These are phyloP conservation scores for Xerocomus brunneocitrinus DNA, from an alignment of 768 basidiomycete genomes.

Conservation along the genomic window DNA sequence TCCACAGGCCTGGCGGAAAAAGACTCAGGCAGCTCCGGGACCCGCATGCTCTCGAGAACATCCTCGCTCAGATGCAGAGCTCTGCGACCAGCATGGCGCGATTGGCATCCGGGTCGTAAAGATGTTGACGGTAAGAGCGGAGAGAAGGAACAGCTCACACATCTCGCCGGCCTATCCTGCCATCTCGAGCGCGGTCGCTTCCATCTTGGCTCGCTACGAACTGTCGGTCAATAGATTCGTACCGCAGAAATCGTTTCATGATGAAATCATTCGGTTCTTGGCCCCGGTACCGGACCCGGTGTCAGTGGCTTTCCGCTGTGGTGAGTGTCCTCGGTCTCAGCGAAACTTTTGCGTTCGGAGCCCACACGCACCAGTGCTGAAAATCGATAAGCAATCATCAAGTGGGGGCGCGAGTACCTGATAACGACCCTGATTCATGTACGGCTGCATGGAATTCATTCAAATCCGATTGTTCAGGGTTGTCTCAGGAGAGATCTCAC, in stretches of 20 bases:
- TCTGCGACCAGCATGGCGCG: background rate
- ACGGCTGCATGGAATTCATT: constrained; percentile 18
- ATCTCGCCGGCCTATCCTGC: constrained; percentile 5
- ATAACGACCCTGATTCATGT: constrained; percentile 26
- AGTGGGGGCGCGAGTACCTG: constrained; percentile 16
- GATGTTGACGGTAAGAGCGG: constrained; percentile 11
- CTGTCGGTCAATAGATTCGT: constrained; percentile 2
- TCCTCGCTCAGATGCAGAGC: background rate
- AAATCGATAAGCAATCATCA: too few species aligned
- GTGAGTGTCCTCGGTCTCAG: background rate
- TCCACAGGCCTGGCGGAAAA: too few species aligned
- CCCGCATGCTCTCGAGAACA: too few species aligned
- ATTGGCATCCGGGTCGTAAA: constrained; percentile 6
- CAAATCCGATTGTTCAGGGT: constrained; percentile 19
- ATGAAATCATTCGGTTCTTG: constrained; percentile 13
- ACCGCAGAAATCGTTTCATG: constrained; percentile 5
- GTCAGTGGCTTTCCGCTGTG: background rate
- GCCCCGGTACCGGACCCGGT: constrained; percentile 16
- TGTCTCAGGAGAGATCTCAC: constrained; percentile 15
- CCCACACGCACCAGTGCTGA: too few species aligned
- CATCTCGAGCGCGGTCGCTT: constrained; percentile 9
- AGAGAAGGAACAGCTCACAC: constrained; percentile 4
- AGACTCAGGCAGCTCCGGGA: too few species aligned
- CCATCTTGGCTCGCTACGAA: constrained; percentile 10
- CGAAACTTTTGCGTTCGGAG: background rate